Conservation (phyloP, 2,329 filamentous ascomycete species). For the Xylaria multiplex region DNA sequence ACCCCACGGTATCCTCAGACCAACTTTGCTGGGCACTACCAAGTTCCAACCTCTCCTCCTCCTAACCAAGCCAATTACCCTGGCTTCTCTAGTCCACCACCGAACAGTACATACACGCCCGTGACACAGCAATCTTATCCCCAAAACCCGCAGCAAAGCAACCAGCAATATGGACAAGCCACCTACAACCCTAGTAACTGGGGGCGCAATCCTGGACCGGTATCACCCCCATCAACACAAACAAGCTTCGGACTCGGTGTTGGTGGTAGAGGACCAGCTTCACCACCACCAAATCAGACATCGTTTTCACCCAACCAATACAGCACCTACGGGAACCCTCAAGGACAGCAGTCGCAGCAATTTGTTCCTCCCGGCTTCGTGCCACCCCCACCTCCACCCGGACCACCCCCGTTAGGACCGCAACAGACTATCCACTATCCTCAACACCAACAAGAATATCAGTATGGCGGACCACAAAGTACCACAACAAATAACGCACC, state of each 20-base stretch:
- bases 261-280: constrained; percentile 54
- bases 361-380: constrained; percentile 68
- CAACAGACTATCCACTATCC: constrained; percentile 70
- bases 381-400: constrained; percentile 71
- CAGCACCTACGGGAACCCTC: constrained; percentile 59
- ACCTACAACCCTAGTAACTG: constrained; percentile 69
- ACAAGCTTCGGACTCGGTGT: constrained; percentile 51
- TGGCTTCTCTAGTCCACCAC: constrained; percentile 56
- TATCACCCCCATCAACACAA: constrained; percentile 55
- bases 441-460: constrained; percentile 49
- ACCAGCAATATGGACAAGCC: constrained; percentile 58
- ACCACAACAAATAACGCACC: constrained; percentile 42
- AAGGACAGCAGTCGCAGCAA: constrained; percentile 54
- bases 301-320: constrained; percentile 56
- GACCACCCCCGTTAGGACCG: constrained; percentile 68
- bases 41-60: constrained; percentile 66
- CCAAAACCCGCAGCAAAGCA: constrained; percentile 52
- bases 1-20: constrained; percentile 63
- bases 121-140: constrained; percentile 48
- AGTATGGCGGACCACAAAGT: constrained; percentile 39
- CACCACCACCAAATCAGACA: constrained; percentile 64
- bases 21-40: constrained; percentile 67
- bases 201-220: constrained; percentile 66
- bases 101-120: constrained; percentile 46
- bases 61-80: constrained; percentile 59